Conservation (phyloP, 352 stramenopile species). For the Phytophthora pisi region DNA sequence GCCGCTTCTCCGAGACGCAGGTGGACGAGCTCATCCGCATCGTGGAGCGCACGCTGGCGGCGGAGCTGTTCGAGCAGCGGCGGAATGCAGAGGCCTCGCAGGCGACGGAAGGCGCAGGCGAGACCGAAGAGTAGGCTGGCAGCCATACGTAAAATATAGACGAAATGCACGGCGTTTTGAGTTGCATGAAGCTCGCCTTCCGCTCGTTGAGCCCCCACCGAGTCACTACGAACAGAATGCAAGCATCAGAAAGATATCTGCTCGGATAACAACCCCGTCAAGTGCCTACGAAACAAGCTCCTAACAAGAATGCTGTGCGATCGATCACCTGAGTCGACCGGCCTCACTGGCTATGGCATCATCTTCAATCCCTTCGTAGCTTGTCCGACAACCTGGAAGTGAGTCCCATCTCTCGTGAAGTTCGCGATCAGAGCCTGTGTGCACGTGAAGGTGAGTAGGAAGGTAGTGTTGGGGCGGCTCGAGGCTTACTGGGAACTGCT, state of each 20-base stretch:
- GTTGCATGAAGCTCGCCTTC: slow-evolving; percentile 11
- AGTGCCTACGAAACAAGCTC: slow-evolving; percentile 16
- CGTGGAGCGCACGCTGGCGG: slow-evolving; percentile 67
- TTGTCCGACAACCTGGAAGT: slow-evolving; percentile 6
- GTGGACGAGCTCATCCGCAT: slow-evolving; percentile 78
- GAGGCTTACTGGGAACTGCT: slow-evolving; percentile 41
- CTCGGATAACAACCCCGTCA: slow-evolving; percentile 17
- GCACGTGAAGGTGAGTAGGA: slow-evolving; percentile 38
- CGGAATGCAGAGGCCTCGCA: slow-evolving; percentile 40
- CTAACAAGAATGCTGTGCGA: slow-evolving; percentile 14
- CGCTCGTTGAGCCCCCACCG: slow-evolving; percentile 8
- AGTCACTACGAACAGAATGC: slow-evolving; percentile 40
- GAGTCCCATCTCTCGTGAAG: neutral
- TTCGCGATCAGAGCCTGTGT: slow-evolving; percentile 26
- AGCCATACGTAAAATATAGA: slow-evolving; percentile 31
- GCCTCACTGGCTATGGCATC: slow-evolving; percentile 15
- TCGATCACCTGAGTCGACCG: slow-evolving; percentile 25
- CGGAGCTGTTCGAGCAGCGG: slow-evolving; percentile 35
- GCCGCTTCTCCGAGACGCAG: slow-evolving; percentile 76
- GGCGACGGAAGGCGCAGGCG: slow-evolving; percentile 20
- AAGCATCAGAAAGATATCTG: slow-evolving; percentile 38
- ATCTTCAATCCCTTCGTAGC: neutral
- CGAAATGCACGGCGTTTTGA: slow-evolving; percentile 14
- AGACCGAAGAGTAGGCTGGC: slow-evolving; percentile 24
- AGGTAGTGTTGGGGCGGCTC: slow-evolving; percentile 24